Conservation (phyloP, 176 grass and related monocot genomes). For the Rhynchospora tenuis region DNA sequence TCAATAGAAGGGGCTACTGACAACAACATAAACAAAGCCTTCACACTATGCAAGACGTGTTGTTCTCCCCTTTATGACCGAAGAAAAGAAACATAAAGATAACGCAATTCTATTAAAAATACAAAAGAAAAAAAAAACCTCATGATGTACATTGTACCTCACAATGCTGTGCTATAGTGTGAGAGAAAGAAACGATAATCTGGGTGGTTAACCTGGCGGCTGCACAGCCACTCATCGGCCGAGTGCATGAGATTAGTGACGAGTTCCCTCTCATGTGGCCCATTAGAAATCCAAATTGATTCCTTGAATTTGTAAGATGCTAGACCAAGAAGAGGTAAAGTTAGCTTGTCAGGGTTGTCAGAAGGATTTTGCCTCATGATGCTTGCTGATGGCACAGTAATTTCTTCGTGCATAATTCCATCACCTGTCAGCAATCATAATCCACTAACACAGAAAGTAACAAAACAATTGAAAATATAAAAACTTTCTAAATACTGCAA, state of each 20-base stretch:
- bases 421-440: conserved; percentile 5
- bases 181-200: conserved; percentile 70
- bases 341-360: conserved; percentile 33
- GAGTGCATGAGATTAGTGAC: conserved; percentile 38
- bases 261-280: conserved; percentile 33
- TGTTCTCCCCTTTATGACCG: not conserved
- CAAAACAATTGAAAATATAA: not conserved
- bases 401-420: conserved; percentile 13
- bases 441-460: not conserved
- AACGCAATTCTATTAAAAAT: not conserved
- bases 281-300: conserved; percentile 53
- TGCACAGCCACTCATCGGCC: conserved; percentile 58
- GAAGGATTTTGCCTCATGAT: conserved; percentile 26
- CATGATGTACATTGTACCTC: conserved; percentile 8
- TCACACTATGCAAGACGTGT: not conserved
- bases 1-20: not conserved
- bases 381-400: conserved; percentile 17
- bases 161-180: conserved; percentile 27
- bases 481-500: not conserved
- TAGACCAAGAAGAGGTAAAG: conserved; percentile 51
- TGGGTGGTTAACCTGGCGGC: conserved; percentile 46
- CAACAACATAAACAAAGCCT: not conserved
- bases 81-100: not conserved
- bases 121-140: not conserved
- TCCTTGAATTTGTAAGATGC: conserved; percentile 52